A percentile compares a stretch with the other conserved stretches of the same genome.
Conservation (phyloP, 257 asterid species). For the Solanum sparsipilum region DNA sequence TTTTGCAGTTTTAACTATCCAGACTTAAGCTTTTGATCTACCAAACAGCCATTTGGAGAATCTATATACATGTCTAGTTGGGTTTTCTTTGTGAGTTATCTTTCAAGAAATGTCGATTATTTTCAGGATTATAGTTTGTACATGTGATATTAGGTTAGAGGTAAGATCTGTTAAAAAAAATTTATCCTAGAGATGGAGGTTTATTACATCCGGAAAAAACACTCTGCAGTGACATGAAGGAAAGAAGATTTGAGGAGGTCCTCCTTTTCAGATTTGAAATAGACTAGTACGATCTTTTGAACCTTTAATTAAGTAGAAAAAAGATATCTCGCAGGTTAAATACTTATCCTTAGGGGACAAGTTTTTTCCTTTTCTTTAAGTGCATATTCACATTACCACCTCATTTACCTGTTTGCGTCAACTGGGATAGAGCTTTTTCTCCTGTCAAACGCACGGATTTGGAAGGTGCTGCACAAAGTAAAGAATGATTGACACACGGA, state of each 20-base stretch:
- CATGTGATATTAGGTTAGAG: not conserved
- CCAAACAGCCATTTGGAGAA: not conserved
- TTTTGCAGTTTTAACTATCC: not conserved
- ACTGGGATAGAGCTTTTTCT: not conserved
- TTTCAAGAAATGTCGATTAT: not conserved
- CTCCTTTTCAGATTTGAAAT: not conserved
- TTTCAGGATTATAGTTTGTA: not conserved
- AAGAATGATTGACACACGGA: not conserved
- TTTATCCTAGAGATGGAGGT: not conserved
- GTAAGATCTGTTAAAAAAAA: not conserved
- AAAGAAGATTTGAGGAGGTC: not conserved
- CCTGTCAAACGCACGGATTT: not conserved
- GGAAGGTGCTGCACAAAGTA: conserved; percentile 4
- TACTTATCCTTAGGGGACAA: not conserved
- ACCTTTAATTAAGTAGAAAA: not conserved
- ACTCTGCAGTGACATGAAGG: not conserved
- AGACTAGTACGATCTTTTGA: not conserved
- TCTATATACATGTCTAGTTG: not conserved
- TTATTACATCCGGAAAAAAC: not conserved
- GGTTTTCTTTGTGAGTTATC: not conserved
- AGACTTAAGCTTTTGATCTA: not conserved
- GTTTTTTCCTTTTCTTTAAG: not conserved
- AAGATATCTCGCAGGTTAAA: not conserved
- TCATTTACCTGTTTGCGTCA: not conserved
- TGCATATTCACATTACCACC: not conserved